Evolutionary conservation across 306 rosid species (phyloP), one percentile per base, ranked within the genome.

Genomic region (Sesbania bispinosa): DNA sequence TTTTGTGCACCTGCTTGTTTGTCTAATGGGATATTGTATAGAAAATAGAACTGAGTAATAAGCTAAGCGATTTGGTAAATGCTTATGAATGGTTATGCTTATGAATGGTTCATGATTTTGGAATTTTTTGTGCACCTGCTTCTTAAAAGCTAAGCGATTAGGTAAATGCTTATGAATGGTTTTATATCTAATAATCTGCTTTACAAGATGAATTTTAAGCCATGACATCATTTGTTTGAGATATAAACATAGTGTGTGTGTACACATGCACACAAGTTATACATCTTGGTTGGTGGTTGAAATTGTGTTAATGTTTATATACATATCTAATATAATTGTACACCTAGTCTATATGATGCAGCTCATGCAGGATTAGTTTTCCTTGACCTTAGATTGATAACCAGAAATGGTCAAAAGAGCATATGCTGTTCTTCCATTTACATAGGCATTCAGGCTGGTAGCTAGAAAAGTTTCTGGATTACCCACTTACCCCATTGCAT

Each of bases 181-280:
- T 23, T 7, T 42, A 42, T 0, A 43, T 23, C 48, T 1, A 42
- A 15, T 9, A 15, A 51, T 8, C 7, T 68, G 8, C 59, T 20
- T 46, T 15, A n/a, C 4, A 6, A 24, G 35, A 42, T 23, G 11
- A 20, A 36, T 46, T 20, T 23, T 39, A 33, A 7, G 52, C 41
- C 1, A 33, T 6, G 24, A 1, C 32, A 38, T 73, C 30, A 62
- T 69, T 62, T 61, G 71, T 60, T 54, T 64, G 74, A 32, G 62
- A 43, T 24, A 42, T 23, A 58, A 73, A 73, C 18, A 18, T 20
- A 15, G 14, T 11, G 14, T 39, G 69, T 4, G 20, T 42, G 14
- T 15, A 26, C 18, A 14, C 18, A 20, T 10, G 21, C 53, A 7
- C 11, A 8, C 36, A 13, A 7, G 46, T 65, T 48, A 51, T 60